These are phyloP conservation scores for Trematosphaeria pertusa DNA, from an alignment of 2,329 filamentous ascomycete genomes.

Conservation along the genomic window DNA sequence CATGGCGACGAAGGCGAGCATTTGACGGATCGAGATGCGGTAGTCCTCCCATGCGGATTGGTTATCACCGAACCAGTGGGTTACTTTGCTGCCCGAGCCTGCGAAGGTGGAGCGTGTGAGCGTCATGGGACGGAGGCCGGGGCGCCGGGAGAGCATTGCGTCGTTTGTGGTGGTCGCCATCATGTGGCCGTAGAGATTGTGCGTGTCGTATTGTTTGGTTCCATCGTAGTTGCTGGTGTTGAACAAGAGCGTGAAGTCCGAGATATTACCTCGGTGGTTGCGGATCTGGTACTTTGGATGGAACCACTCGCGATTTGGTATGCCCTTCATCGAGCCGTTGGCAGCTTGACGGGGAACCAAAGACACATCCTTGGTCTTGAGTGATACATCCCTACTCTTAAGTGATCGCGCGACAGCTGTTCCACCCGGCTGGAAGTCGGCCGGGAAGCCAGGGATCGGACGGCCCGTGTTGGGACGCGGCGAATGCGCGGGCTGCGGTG, in stretches of 20 bases:
- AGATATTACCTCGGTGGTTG: slow-evolving; percentile 61
- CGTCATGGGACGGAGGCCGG: slow-evolving; percentile 69
- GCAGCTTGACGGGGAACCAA: slow-evolving; percentile 20
- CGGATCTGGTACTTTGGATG: slow-evolving; percentile 70
- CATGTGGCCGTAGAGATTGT: slow-evolving; percentile 78
- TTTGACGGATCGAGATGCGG: slow-evolving; percentile 49
- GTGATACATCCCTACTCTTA: background rate
- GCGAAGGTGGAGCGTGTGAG: slow-evolving; percentile 80
- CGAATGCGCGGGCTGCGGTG: slow-evolving; percentile 63
- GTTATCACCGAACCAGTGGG: slow-evolving; percentile 69
- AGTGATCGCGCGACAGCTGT: background rate
- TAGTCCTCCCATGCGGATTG: slow-evolving; percentile 54
- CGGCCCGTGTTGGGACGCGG: slow-evolving; percentile 66
- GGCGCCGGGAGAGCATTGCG: slow-evolving; percentile 72
- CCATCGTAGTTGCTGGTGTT: slow-evolving; percentile 73
- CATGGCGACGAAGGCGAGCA: slow-evolving; percentile 55
- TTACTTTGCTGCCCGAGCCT: slow-evolving; percentile 68
- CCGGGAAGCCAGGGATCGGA: slow-evolving; percentile 72
- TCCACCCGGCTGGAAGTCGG: slow-evolving; percentile 68
- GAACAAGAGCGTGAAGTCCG: slow-evolving; percentile 64
- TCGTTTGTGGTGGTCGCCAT: slow-evolving; percentile 71
- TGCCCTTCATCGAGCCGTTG: slow-evolving; percentile 59
- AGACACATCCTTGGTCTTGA: slow-evolving; percentile 18
- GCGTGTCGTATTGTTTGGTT: slow-evolving; percentile 73
- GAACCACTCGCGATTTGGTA: slow-evolving; percentile 69